Base-by-base conservation (phyloP, 352 stramenopile genomes). In the Phytopythium ostracodes region DNA sequence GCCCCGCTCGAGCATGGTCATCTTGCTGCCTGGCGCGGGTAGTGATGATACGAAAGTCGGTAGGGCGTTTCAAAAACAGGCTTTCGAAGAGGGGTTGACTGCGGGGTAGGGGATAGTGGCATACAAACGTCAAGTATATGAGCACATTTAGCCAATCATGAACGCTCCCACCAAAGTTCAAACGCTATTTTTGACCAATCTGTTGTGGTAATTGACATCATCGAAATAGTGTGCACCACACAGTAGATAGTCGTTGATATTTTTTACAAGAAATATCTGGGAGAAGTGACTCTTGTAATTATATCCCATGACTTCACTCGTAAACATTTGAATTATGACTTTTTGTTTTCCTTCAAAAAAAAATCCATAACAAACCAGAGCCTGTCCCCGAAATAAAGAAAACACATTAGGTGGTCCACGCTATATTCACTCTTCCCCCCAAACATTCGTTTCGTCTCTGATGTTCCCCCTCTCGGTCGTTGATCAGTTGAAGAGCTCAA, bases 401-500 rank as follows among this genome's bases (percentile, higher is more conserved):
- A 36, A 36, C 31, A 9, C 31, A 36, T 36, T 36, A 59, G 4
- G 11, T 59, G 44, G 53, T 59, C 25, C 36, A 22, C 17, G 3
- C 38, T 36, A 60, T 33, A 38, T 11, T 38, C 10, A 2, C 1
- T 10, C 33, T 14, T 38, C 33, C 33, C 31, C 31, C 33, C 6
- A 38, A 38, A 38, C 33, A 38, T 38, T 11, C 33, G 33, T 38
- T 38, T 38, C 53, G 25, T 8, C 35, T 18, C 29, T 33, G 20
- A 18, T 44, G 14, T 51, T 51, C 22, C 33, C 36, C 33, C 46
- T 33, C 46, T 33, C 18, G 18, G 43, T 25, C 17, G 43, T 2
- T n/a, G n/a, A n/a, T 49, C 54, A 50, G 36, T 51, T 60, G 54
- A 60, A 59, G 33, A 38, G 33, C 33, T 4, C 14, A 15, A n/a